Percentiles rank a stretch among this genome's conserved stretches.
Conservation (phyloP, 192 early-diverging fungal genomes). For the Podila horticola region DNA sequence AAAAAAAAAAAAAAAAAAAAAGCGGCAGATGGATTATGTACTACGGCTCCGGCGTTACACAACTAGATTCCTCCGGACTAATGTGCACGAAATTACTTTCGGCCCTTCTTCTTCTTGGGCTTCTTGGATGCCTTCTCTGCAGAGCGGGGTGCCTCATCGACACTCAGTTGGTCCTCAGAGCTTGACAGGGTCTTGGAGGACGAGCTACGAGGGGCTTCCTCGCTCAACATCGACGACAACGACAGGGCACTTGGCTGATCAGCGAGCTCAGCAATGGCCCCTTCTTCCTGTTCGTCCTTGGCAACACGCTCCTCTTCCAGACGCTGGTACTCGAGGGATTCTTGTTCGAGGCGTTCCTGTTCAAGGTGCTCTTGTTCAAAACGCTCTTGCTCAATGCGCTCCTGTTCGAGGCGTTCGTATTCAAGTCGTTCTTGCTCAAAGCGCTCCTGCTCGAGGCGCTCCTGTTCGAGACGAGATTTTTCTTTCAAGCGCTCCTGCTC, state of each 20-base stretch:
- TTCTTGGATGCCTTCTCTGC: constrained; percentile 36
- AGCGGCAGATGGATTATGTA: too few relatives aligned
- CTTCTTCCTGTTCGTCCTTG: background rate
- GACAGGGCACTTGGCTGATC: background rate
- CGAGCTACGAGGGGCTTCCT: background rate
- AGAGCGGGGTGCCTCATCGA: constrained; percentile 19
- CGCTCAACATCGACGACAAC: background rate
- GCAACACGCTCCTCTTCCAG: constrained; percentile 1
- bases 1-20: too few relatives aligned
- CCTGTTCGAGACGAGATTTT: background rate
- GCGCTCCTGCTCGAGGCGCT: background rate
- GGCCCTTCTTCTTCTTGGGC: constrained; percentile 30
- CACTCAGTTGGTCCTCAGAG: constrained; percentile 28
- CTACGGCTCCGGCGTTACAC: too few relatives aligned
- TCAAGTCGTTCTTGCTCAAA: background rate
- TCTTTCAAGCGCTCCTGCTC: constrained; percentile 12
- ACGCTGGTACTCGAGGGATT: background rate
- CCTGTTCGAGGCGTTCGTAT: background rate
- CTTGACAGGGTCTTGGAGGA: constrained; percentile 7
- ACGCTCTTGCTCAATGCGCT: constrained; percentile 8
- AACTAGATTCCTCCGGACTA: too few relatives aligned
- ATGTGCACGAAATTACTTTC: background rate
- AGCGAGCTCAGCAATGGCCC: background rate
- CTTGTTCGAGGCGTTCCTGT: constrained; percentile 1
- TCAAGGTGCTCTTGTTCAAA: background rate